These are phyloP conservation scores for Fusarium odoratissimum DNA, from an alignment of 2,329 filamentous ascomycete species.

Conservation along the genomic window DNA sequence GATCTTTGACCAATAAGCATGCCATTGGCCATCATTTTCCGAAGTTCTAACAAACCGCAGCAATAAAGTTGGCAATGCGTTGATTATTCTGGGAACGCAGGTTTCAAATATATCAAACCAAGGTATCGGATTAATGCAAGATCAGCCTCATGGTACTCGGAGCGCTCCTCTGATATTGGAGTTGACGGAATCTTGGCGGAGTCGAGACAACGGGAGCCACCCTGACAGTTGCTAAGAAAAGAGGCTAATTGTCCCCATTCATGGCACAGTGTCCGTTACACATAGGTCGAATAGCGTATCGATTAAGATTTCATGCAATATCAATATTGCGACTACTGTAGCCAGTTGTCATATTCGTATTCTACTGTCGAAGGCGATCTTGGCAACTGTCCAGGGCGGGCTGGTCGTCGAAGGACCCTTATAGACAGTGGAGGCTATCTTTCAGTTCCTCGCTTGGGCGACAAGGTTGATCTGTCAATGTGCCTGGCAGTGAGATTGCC, in stretches of 20 bases:
- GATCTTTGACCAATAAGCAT: not conserved
- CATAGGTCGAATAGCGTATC: constrained; percentile 1
- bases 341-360: not conserved
- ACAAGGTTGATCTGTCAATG: not conserved
- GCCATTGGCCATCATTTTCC: constrained; percentile 4
- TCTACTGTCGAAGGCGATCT: not conserved
- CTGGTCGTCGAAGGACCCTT: not conserved
- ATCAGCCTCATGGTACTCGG: constrained; percentile 2
- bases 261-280: constrained; percentile 36
- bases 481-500: not conserved
- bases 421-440: not conserved
- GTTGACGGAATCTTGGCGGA: constrained; percentile 6
- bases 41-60: not conserved
- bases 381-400: not conserved
- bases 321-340: not conserved
- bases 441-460: not conserved
- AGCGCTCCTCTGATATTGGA: constrained; percentile 12
- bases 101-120: constrained; percentile 18
- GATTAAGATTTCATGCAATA: constrained; percentile 20
- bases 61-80: not conserved
- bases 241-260: constrained; percentile 31
- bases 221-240: constrained; percentile 7
- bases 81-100: not conserved
- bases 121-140: constrained; percentile 22
- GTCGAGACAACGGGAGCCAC: constrained; percentile 13